A percentile compares a stretch with the other conserved stretches of the same genome.
Evolutionary conservation across 495 filamentous ascomycete genomes (phyloP).

Genomic region (Penicillium bialowiezense): DNA sequence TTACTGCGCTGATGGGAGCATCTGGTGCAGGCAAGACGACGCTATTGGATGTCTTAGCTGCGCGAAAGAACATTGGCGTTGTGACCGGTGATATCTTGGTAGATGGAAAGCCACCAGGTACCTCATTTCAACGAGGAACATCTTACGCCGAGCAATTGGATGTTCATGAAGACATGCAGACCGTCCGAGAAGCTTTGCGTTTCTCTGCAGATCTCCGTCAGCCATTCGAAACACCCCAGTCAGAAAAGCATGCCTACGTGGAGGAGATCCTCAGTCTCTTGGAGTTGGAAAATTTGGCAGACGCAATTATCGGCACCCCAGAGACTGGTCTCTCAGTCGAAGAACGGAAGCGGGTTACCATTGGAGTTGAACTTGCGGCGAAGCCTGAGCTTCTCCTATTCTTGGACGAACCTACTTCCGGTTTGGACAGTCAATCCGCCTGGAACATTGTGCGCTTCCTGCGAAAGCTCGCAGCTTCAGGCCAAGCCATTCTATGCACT

Average conservation of each 20-base stretch:
- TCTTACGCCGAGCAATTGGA: constrained; percentile 83
- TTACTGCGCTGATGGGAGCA: constrained; percentile 82
- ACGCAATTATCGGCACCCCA: constrained; percentile 76
- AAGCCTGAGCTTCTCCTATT: constrained; percentile 85
- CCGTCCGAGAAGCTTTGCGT: constrained; percentile 78
- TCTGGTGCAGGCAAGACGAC: constrained; percentile 89
- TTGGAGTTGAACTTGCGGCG: constrained; percentile 83
- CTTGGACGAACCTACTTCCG: constrained; percentile 86
- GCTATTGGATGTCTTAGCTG: constrained; percentile 72
- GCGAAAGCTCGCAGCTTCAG: constrained; percentile 75
- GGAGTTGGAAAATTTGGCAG: constrained; percentile 81
- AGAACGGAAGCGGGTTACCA: constrained; percentile 85
- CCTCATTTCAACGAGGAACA: constrained; percentile 75
- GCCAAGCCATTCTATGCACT: constrained; percentile 87
- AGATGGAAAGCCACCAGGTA: constrained; percentile 63
- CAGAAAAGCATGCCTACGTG: constrained; percentile 79
- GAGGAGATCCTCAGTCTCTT: constrained; percentile 77
- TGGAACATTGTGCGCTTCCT: constrained; percentile 90
- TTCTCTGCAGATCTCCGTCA: constrained; percentile 84
- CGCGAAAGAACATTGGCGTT: constrained; percentile 75
- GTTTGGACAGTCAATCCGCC: constrained; percentile 78
- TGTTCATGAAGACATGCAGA: constrained; percentile 72
- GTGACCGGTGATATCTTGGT: constrained; percentile 72
- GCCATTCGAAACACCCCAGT: constrained; percentile 60
- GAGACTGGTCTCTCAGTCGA: constrained; percentile 85